Percentiles rank a stretch among this genome's conserved stretches.
Evolutionary conservation across 2,329 filamentous ascomycete species (phyloP).

Genomic region (Xylariaceae sp.): DNA sequence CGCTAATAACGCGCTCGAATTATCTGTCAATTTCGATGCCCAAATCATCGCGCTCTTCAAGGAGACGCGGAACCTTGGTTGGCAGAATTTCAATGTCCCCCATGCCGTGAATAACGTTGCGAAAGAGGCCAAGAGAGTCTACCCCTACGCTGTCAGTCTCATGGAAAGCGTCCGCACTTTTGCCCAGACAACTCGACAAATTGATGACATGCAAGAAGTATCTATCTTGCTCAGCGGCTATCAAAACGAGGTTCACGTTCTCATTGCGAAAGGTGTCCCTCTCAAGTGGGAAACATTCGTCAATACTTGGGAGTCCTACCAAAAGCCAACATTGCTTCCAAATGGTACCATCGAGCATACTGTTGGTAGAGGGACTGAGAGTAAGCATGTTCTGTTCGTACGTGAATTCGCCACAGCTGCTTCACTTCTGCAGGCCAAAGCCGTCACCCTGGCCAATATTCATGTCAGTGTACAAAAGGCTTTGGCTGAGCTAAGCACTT

Average conservation of each 20-base stretch:
- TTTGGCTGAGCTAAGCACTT: slow-evolving; percentile 76
- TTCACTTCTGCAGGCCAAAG: slow-evolving; percentile 84
- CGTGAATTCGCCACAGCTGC: slow-evolving; percentile 87
- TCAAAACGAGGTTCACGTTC: slow-evolving; percentile 79
- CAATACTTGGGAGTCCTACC: slow-evolving; percentile 88
- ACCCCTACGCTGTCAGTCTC: slow-evolving; percentile 93
- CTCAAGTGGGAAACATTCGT: slow-evolving; percentile 98
- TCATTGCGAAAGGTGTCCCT: slow-evolving; percentile 83
- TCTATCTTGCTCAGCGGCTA: slow-evolving; percentile 86
- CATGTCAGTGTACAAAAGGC: slow-evolving; percentile 79
- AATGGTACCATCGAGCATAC: slow-evolving; percentile 57
- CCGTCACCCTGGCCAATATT: slow-evolving; percentile 71
- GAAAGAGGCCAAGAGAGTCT: slow-evolving; percentile 97
- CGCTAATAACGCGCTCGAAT: slow-evolving; percentile 82
- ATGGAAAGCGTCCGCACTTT: slow-evolving; percentile 98
- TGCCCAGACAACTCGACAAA: slow-evolving; percentile 79
- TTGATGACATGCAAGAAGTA: slow-evolving; percentile 81
- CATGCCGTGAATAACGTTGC: slow-evolving; percentile 93
- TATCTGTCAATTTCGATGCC: slow-evolving; percentile 93
- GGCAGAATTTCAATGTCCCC: slow-evolving; percentile 91
- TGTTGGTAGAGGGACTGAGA: slow-evolving; percentile 60
- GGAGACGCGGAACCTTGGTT: slow-evolving; percentile 91
- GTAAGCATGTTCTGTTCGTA: slow-evolving; percentile 94
- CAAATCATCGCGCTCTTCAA: slow-evolving; percentile 98
- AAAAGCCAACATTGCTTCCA: slow-evolving; percentile 54